Conservation (phyloP, 805 yeast genomes). For the Debaryomyces hansenii region DNA sequence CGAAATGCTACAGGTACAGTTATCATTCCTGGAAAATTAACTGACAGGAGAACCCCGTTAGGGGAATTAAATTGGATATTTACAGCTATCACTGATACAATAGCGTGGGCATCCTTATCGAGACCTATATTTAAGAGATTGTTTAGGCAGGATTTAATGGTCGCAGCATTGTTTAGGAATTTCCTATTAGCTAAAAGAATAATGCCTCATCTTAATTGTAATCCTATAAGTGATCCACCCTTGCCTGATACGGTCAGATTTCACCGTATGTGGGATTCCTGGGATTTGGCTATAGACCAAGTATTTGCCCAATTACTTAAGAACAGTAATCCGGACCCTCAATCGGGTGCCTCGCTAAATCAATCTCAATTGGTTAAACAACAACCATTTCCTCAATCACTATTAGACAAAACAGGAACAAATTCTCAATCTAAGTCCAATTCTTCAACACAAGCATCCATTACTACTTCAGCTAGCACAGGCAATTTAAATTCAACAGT, state of each 20-base stretch:
- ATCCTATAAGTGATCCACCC: slow-evolving; percentile 92
- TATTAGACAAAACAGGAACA: slow-evolving; percentile 3
- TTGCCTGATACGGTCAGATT: slow-evolving; percentile 77
- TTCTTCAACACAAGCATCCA: slow-evolving; percentile 21
- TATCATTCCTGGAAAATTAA: slow-evolving; percentile 82
- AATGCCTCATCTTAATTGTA: slow-evolving; percentile 91
- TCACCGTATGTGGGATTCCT: slow-evolving; percentile 96
- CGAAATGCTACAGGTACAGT: slow-evolving; percentile 54
- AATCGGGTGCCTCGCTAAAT: neutral
- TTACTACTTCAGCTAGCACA: slow-evolving; percentile 11
- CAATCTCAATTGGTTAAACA: neutral
- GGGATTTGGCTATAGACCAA: slow-evolving; percentile 97
- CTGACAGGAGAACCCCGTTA: slow-evolving; percentile 91
- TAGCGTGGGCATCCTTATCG: slow-evolving; percentile 93
- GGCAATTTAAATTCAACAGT: neutral
- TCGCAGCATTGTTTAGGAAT: slow-evolving; percentile 92
- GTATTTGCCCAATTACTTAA: slow-evolving; percentile 72
- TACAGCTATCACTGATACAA: slow-evolving; percentile 96
- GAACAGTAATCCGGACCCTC: slow-evolving; percentile 23
- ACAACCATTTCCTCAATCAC: neutral
- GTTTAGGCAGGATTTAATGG: slow-evolving; percentile 94
- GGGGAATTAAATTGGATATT: slow-evolving; percentile 98
- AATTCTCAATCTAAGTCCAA: neutral
- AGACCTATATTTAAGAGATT: slow-evolving; percentile 84
- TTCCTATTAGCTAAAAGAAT: slow-evolving; percentile 88